Percentiles rank a stretch among this genome's conserved stretches.
These are phyloP conservation scores for Leccinum boreale DNA, from an alignment of 768 basidiomycete species.

Conservation along the genomic window DNA sequence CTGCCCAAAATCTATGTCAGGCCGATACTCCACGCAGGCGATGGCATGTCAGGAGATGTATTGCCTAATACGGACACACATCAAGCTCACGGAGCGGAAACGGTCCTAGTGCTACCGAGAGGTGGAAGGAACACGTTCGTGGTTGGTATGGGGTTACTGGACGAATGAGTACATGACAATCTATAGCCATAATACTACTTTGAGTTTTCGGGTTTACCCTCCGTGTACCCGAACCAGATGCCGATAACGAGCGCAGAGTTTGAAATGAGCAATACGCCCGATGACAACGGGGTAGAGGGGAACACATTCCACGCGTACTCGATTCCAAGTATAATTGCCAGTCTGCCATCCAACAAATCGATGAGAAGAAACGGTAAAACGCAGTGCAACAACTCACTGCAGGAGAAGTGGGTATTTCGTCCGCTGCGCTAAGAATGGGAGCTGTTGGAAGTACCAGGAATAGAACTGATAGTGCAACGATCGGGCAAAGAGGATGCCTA, in stretches of 20 bases:
- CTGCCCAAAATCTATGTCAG: conserved; percentile 72
- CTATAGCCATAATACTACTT: neutral
- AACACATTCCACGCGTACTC: conserved; percentile 90
- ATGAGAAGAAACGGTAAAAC: neutral
- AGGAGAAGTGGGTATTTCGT: conserved; percentile 58
- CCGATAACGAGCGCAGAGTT: conserved; percentile 54
- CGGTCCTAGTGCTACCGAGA: conserved; percentile 76
- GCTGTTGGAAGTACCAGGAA: conserved; percentile 92
- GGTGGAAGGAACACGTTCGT: conserved; percentile 81
- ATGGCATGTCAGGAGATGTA: conserved; percentile 54
- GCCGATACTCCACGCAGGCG: conserved; percentile 52
- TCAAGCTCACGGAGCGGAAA: conserved; percentile 82
- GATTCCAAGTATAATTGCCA: conserved; percentile 55
- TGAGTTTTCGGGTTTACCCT: conserved; percentile 29
- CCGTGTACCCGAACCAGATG: conserved; percentile 49
- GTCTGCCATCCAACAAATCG: conserved; percentile 36
- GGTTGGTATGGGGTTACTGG: conserved; percentile 59
- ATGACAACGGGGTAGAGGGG: conserved; percentile 73
- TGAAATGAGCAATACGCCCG: conserved; percentile 48
- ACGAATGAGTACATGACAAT: conserved; percentile 8
- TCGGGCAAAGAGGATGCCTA: conserved; percentile 88
- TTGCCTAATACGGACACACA: conserved; percentile 74
- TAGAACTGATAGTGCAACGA: conserved; percentile 99
- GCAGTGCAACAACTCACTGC: conserved; percentile 46
- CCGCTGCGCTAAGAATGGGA: conserved; percentile 80